Evolutionary conservation across 305 asterid genomes (phyloP), one percentile per base, ranked within the genome.

Genomic region (Fraxinus nigra): DNA sequence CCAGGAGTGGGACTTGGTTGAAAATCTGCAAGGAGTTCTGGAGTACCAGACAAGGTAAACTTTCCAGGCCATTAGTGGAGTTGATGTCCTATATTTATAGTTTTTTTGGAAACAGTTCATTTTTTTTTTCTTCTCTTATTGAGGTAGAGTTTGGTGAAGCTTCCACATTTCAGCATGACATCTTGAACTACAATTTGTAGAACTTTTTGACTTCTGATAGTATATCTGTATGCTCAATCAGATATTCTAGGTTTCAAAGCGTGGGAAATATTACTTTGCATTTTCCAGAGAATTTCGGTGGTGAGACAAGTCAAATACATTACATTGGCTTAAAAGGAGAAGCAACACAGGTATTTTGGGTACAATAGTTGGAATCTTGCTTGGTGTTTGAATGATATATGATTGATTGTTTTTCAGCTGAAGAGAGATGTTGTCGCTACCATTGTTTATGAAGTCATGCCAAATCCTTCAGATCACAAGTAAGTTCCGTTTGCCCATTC

Each of bases 391-490:
- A 70, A 28, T 54, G 32, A 18, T 61, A 37, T 13, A 5, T 37
- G 28, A 54, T n/a, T 73, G 51, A 7, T 16, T 81, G 72, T 46
- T 79, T 10, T 76, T 83, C 98, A 96, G 98, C 84, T 96, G 93
- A 96, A 92, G 90, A 90, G 98, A 88, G 98, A 96, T 80, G 98
- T 91, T 33, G 93, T 94, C 65, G 97, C 98, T 3, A 90, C 97
- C 77, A 91, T 96, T 85, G 99, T 96, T 80, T 94, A 96, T 80
- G 99, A 96, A 86, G 89, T 94, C 85, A 92, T 80, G 91, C 99
- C 99, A 77, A 96, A 96, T 87, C 99, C 98, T 87, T 96, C 98
- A 4, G 99, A 94, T 89, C 98, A 96, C 95, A 94, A 93, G 99
- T 96, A 83, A 91, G 98, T 94, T 35, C 40, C 78, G 65, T 22